A percentile compares a stretch with the other conserved stretches of the same genome.
phyloP scores from a whole-genome alignment of 352 stramenopile species.

The Phytophthora idaei region DNA sequence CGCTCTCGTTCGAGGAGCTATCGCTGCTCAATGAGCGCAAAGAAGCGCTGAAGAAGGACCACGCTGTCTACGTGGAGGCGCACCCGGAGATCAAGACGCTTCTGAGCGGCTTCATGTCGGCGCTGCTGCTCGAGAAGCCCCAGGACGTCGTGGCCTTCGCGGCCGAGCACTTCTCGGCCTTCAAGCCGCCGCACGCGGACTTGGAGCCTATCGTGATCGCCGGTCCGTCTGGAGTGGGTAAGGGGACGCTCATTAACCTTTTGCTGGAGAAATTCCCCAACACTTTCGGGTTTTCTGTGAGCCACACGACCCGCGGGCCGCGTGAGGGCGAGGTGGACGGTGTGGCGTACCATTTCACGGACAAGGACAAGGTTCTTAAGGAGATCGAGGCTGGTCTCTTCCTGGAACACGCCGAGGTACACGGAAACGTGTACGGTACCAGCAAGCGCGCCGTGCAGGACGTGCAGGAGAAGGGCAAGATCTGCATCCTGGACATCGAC shows the following conservation, averaged over 20 bases:
- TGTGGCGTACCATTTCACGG: conserved; percentile 97
- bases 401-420: conserved; percentile 97
- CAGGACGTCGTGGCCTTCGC: conserved; percentile 83
- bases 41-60: conserved; percentile 85
- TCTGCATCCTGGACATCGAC: conserved; percentile 99
- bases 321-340: conserved; percentile 95
- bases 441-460: conserved; percentile 92
- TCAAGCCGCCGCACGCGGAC: conserved; percentile 60
- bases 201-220: conserved; percentile 90
- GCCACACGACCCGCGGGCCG: conserved; percentile 96
- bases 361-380: conserved; percentile 92
- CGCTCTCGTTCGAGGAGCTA: conserved; percentile 85
- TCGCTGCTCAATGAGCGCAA: conserved; percentile 88
- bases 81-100: conserved; percentile 92
- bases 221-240: conserved; percentile 92
- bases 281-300: conserved; percentile 96
- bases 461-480: conserved; percentile 93
- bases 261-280: conserved; percentile 86
- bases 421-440: conserved; percentile 98
- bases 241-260: conserved; percentile 96
- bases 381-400: conserved; percentile 96
- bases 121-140: conserved; percentile 88
- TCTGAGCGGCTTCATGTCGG: conserved; percentile 87
- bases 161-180: conserved; percentile 78
- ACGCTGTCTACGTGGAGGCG: conserved; percentile 78